Evolutionary conservation across 805 yeast genomes (phyloP), one percentile per base, ranked within the genome.

Genomic region (Clavispora asparagi): DNA sequence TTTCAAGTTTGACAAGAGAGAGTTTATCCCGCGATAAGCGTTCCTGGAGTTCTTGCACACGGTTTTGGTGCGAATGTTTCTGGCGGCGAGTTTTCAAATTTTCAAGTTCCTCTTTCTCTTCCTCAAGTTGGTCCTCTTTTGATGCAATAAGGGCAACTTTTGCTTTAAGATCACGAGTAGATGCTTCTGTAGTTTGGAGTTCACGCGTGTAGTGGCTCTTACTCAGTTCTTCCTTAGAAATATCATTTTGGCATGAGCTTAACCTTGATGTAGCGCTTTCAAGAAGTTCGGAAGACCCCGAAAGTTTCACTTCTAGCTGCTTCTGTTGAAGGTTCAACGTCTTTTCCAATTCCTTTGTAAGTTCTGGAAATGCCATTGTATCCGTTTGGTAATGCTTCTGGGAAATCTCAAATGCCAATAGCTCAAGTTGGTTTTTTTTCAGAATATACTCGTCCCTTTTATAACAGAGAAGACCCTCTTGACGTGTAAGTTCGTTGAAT

Each of bases 391-490:
- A 16, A 8, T 17, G 12, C 25, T 17, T 33, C 11, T 16, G 25
- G 7, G 37, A 16, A 2, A 33, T n/a, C 13, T 33, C 25, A 17
- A n/a, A 8, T 2, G 25, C 3, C 6, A 16, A 17, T 4, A 16
- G 1, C 11, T 16, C 25, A 8, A 16, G 37, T 16, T 33, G 23
- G 4, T 10, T 9, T 11, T 33, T 33, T 11, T 33, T 55, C 12
- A 40, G 43, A n/a, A 56, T 49, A 51, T 71, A 72, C 30, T 61
- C 64, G 1, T 54, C 55, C 46, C 71, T 71, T 45, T 71, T 74
- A 1, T 77, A 77, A 43, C 70, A 68, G 39, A 83, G 62, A 41
- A 78, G 74, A 6, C 92, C 95, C 26, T 55, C 59, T 16, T 43
- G 47, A 29, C 79, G 65, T 1, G 77, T 73, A 8, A 71, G 59